Percentiles rank a stretch among this genome's conserved stretches.
Evolutionary conservation across 2,329 filamentous ascomycete species (phyloP).

Genomic region (Eutypa lata): DNA sequence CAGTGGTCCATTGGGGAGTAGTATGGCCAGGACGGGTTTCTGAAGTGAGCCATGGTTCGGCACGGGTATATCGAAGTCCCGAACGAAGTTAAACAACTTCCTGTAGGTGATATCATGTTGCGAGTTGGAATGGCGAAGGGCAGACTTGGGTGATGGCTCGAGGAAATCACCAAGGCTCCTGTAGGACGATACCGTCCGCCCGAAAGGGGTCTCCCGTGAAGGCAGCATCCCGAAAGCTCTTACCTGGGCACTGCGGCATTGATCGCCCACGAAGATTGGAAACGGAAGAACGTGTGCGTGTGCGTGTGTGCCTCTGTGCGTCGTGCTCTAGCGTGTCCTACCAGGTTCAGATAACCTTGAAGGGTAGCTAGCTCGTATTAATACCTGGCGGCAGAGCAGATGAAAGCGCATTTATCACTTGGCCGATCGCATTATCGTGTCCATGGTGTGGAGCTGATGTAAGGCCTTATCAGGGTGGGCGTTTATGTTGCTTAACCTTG

Average conservation of each 20-base stretch:
- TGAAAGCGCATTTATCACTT: not conserved
- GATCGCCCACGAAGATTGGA: not conserved
- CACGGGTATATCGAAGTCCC: slow-evolving; percentile 29
- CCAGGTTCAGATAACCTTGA: not conserved
- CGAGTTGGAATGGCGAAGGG: slow-evolving; percentile 23
- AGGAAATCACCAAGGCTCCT: slow-evolving; percentile 38
- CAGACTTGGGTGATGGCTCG: slow-evolving; percentile 20
- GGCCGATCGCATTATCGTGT: not conserved
- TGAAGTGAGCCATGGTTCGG: slow-evolving; percentile 2
- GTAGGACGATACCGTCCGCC: not conserved
- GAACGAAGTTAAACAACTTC: slow-evolving; percentile 29
- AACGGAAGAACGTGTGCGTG: not conserved
- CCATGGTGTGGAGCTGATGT: not conserved
- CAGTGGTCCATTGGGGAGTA: slow-evolving; percentile 51
- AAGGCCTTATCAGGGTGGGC: not conserved
- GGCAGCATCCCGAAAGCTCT: not conserved
- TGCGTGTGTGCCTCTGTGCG: not conserved
- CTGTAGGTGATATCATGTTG: slow-evolving; percentile 28
- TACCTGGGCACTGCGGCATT: not conserved
- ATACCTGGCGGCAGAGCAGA: not conserved
- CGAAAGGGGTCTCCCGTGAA: not conserved
- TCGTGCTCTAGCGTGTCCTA: not conserved
- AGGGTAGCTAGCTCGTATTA: not conserved
- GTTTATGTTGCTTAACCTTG: not conserved
- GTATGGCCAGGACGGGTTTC: slow-evolving; percentile 47